Base-by-base conservation (phyloP, 2,329 filamentous ascomycete genomes). In the Pseudocercospora musae region DNA sequence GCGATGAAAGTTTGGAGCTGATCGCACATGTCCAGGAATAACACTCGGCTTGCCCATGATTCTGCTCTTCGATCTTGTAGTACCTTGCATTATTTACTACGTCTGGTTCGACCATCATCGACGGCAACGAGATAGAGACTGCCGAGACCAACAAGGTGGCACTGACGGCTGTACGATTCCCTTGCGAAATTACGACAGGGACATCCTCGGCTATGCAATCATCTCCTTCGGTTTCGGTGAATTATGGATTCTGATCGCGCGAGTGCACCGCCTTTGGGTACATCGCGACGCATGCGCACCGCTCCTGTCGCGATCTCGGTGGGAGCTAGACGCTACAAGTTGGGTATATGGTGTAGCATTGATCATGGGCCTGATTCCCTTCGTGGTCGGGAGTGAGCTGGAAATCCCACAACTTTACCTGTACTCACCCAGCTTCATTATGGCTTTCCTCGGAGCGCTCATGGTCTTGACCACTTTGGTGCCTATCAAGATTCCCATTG, bases 31-130 rank as follows among this genome's bases (percentile, higher is more conserved):
- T 57, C 27, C 69, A 20, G 69, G 70, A 2, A 72, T 74, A 40
- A 73, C 72, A 1, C 65, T 74, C 10, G 72, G 72, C 11, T 55
- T 70, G 4, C 72, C 72, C 8, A 72, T 72, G 68, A 70, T 74
- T 40, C 46, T 72, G 13, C 56, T 72, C 15, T 73, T 73, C 66
- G 72, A 74, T 49, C 61, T 74, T 33, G 62, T 73, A 23, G 66
- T 74, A 2, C 72, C 72, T 4, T 70, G 68, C 65, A 72, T 74
- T 23, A 69, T 73, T 31, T 74, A 73, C 66, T 74, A 74, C 59
- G 66, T 66, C 31, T 74, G 72, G 72, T 72, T 69, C 42, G 64
- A 70, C 52, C 66, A 57, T 3, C 63, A 66, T 13, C 50, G 57
- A 4, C 40, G 60, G 9, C 33, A 58, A 21, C 68, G 69, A 66